Percentiles rank a stretch among this genome's conserved stretches.
Evolutionary conservation across 257 asterid species (phyloP).

Genomic region (Lavandula angustifolia): DNA sequence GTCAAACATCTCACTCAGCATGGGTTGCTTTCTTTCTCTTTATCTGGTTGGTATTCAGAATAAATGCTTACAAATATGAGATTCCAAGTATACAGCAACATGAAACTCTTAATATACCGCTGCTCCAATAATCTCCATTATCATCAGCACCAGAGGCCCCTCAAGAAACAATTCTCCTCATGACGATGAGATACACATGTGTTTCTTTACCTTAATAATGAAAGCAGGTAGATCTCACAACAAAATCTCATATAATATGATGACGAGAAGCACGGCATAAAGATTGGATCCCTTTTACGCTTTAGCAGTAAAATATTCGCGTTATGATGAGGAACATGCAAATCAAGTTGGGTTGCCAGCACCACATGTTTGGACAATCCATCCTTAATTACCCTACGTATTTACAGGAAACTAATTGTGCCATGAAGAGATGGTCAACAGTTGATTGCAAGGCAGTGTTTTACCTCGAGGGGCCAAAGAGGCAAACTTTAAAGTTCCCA

Average conservation of each 20-base stretch:
- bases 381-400: too few species aligned
- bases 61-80: conserved; percentile 27
- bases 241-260: conserved; percentile 7
- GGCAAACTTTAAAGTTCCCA: conserved; percentile 98
- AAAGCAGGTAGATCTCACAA: conserved; percentile 11
- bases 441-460: background rate
- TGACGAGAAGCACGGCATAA: background rate
- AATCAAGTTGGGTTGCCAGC: too few species aligned
- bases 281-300: too few species aligned
- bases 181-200: background rate
- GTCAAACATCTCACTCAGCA: conserved; percentile 95
- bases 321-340: too few species aligned
- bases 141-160: conserved; percentile 84
- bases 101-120: conserved; percentile 49
- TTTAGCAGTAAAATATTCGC: too few species aligned
- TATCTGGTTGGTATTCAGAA: conserved; percentile 54
- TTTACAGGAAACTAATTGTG: background rate
- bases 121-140: conserved; percentile 72
- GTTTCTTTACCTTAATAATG: conserved; percentile 5
- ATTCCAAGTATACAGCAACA: background rate
- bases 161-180: conserved; percentile 38
- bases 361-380: too few species aligned
- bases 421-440: background rate
- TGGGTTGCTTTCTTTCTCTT: conserved; percentile 95
- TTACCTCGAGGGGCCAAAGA: conserved; percentile 98